Conservation (phyloP, 2,329 filamentous ascomycete species). For the Bertia moriformis region DNA sequence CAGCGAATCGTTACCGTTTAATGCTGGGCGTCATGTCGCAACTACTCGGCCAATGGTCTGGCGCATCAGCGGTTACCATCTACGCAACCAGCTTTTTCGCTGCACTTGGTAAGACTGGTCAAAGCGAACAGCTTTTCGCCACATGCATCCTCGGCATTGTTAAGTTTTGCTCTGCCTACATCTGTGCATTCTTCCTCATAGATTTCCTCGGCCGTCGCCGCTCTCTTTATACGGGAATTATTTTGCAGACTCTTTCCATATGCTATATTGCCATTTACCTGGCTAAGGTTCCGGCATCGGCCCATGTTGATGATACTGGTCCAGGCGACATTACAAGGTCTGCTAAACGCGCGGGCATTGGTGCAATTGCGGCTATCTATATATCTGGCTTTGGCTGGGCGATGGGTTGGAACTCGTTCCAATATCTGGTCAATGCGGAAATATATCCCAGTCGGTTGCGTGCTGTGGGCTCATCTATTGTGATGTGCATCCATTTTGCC, state of each 20-base stretch:
- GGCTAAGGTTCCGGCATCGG: constrained; percentile 17
- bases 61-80: constrained; percentile 44
- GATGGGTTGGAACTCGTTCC: constrained; percentile 32
- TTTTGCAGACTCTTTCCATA: constrained; percentile 19
- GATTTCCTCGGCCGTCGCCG: constrained; percentile 41
- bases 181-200: constrained; percentile 42
- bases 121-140: constrained; percentile 36
- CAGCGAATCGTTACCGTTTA: constrained; percentile 59
- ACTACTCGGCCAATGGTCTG: constrained; percentile 60
- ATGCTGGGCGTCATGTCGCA: constrained; percentile 57
- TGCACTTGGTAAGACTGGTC: constrained; percentile 35
- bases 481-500: constrained; percentile 40
- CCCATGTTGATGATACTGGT: constrained; percentile 26
- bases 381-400: constrained; percentile 29
- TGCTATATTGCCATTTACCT: constrained; percentile 21
- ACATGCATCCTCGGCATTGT: constrained; percentile 42
- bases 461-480: constrained; percentile 20
- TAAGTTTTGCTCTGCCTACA: constrained; percentile 32
- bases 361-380: constrained; percentile 33
- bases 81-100: constrained; percentile 40
- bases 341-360: constrained; percentile 25
- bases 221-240: constrained; percentile 20
- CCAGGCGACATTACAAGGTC: constrained; percentile 12
- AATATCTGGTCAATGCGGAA: constrained; percentile 40
- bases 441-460: constrained; percentile 16